These are phyloP conservation scores for Daldinia grandis DNA, from an alignment of 495 filamentous ascomycete genomes.

Conservation along the genomic window DNA sequence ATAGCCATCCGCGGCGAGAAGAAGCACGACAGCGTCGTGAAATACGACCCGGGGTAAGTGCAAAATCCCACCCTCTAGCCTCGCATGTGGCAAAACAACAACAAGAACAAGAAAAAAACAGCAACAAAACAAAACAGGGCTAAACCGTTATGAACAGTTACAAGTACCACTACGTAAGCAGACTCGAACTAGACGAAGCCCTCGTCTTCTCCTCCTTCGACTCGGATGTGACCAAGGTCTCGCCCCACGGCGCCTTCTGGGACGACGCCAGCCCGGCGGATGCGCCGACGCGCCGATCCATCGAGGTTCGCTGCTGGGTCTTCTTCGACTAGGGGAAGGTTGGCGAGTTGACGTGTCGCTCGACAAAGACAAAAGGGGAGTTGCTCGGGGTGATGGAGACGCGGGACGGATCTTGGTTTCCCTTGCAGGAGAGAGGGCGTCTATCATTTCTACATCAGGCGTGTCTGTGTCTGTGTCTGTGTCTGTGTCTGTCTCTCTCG, in stretches of 20 bases:
- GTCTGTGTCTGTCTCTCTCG: no score
- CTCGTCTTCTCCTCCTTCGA: constrained; percentile 46
- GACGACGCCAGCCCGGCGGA: constrained; percentile 38
- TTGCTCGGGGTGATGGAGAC: constrained; percentile 15
- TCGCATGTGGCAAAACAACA: neutral
- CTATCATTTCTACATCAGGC: constrained; percentile 39
- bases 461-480: constrained; percentile 8
- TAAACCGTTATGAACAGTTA: constrained; percentile 33
- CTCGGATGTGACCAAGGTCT: constrained; percentile 42
- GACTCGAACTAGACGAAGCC: constrained; percentile 47
- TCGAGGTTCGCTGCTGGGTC: constrained; percentile 46
- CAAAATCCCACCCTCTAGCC: neutral
- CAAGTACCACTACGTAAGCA: constrained; percentile 53
- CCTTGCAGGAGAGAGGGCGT: constrained; percentile 13
- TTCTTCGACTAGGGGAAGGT: constrained; percentile 46
- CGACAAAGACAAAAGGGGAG: constrained; percentile 5
- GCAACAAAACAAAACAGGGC: constrained; percentile 3
- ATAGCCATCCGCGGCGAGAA: constrained; percentile 41
- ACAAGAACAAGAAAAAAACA: no score
- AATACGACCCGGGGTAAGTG: constrained; percentile 42
- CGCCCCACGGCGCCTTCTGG: constrained; percentile 44
- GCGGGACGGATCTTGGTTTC: constrained; percentile 15
- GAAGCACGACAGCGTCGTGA: constrained; percentile 44
- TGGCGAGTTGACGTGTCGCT: no score
- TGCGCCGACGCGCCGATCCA: constrained; percentile 42